phyloP scores from a whole-genome alignment of 371 early-diverging fungal species.

The Mortierella sp. region DNA sequence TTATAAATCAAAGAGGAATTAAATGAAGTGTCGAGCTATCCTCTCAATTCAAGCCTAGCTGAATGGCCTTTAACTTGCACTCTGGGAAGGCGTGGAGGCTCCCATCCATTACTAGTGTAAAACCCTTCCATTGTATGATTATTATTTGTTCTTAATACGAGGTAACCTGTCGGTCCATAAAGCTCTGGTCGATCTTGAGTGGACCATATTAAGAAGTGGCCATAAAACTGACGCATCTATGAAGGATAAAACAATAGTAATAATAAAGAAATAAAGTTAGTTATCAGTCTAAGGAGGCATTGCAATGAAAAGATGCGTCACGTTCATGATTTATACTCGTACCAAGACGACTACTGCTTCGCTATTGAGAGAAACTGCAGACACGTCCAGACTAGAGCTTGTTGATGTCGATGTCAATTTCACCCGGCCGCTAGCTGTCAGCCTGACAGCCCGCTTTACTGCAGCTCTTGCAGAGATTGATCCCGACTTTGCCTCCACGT shows the following conservation, averaged over 20 bases:
- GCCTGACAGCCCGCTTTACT: background rate
- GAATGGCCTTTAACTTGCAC: background rate
- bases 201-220: background rate
- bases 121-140: slow-evolving; percentile 15
- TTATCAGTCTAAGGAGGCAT: too few species aligned
- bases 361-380: background rate
- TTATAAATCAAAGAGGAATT: too few species aligned
- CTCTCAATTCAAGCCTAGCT: background rate
- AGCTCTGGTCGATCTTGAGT: background rate
- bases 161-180: background rate
- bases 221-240: slow-evolving; percentile 8
- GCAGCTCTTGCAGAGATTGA: background rate
- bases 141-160: background rate
- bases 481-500: slow-evolving; percentile 3
- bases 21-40: background rate
- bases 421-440: background rate
- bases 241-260: background rate
- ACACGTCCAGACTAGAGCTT: slow-evolving; percentile 1
- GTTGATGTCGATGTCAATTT: background rate
- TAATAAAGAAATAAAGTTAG: background rate
- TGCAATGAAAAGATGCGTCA: too few species aligned
- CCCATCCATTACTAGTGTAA: background rate
- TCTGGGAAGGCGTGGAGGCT: slow-evolving; percentile 3
- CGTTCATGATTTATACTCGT: background rate
- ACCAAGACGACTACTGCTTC: background rate